These are phyloP conservation scores for Geosiphon pyriformis DNA, from an alignment of 192 early-diverging fungal species.

Conservation along the genomic window DNA sequence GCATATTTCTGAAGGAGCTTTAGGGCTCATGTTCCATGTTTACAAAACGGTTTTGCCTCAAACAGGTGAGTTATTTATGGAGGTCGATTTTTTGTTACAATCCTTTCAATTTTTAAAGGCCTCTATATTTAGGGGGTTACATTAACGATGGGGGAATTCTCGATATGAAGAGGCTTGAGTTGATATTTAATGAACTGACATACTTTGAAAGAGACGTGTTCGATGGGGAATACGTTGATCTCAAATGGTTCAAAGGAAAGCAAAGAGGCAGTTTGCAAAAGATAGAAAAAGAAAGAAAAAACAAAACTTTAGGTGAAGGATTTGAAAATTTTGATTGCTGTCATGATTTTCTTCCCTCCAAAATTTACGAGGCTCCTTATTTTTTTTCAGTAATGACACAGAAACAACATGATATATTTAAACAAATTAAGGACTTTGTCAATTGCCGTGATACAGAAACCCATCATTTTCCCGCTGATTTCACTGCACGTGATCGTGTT, in stretches of 20 bases:
- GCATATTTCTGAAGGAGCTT: slow-evolving; percentile 89
- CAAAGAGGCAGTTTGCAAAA: slow-evolving; percentile 8
- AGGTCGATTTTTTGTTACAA: neutral
- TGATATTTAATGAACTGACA: slow-evolving; percentile 58
- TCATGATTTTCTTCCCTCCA: neutral
- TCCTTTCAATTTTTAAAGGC: slow-evolving; percentile 18
- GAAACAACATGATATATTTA: slow-evolving; percentile 42
- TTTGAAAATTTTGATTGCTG: neutral
- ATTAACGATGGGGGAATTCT: slow-evolving; percentile 81
- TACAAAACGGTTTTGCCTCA: slow-evolving; percentile 60
- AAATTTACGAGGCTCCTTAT: neutral
- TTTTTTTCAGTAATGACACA: slow-evolving; percentile 39
- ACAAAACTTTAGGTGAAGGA: slow-evolving; percentile 12
- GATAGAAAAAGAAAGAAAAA: slow-evolving; percentile 11
- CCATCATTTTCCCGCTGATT: slow-evolving; percentile 40
- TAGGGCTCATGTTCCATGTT: slow-evolving; percentile 61
- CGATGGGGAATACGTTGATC: slow-evolving; percentile 41
- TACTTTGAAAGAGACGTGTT: slow-evolving; percentile 47
- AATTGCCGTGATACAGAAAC: slow-evolving; percentile 29
- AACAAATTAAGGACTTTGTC: slow-evolving; percentile 47
- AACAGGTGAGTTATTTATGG: neutral
- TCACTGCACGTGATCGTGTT: slow-evolving; percentile 41
- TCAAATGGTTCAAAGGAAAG: slow-evolving; percentile 44
- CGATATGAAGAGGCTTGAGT: slow-evolving; percentile 51
- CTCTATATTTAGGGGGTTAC: slow-evolving; percentile 68